Base-by-base conservation (phyloP, 2,329 filamentous ascomycete species). In the Hypoxylon sp. region DNA sequence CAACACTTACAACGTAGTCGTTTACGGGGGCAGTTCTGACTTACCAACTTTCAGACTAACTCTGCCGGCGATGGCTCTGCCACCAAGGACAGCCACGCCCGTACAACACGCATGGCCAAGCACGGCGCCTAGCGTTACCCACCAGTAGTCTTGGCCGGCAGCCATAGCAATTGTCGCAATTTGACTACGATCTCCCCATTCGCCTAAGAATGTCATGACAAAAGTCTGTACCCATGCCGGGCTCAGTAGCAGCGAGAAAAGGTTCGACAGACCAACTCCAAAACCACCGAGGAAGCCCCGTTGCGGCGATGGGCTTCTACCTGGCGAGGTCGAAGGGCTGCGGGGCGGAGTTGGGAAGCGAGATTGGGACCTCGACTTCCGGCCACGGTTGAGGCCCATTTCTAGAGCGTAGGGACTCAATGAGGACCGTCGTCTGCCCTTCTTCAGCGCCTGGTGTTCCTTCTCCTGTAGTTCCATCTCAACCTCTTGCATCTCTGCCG, bases 121-220 rank as follows among this genome's bases (percentile, higher is more conserved):
- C 37, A 96, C 88, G 1, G 96, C 95, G 65, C 96, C 96, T 51
- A 94, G 85, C 3, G 94, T 98, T 37, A 99, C 96, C 92, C 94
- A 98, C 95, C 95, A 98, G 81, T 98, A 99, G 79, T 99, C 96
- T 80, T 97, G 93, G 19, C 96, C 96, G 35, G 96, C 95, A 54
- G 96, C 96, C 96, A 99, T 99, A 59, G 96, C 96, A 78, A 99
- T 97, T 0, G 96, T 99, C 22, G 96, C 96, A 76, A 99, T 98
- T 83, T 99, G 96, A 79, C 93, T 97, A 73, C 96, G 90, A 77
- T 99, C 96, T 63, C 96, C 96, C 96, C 96, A 99, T 80, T 99
- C 96, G 44, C 96, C 96, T 31, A 99, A 83, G 82, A 99, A 99
- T 1, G 96, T 99, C 96, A 99, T 99, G 74, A 97, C 89, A 78